Base-by-base conservation (phyloP, 176 grass and related monocot species). In the Oryza australiensis region DNA sequence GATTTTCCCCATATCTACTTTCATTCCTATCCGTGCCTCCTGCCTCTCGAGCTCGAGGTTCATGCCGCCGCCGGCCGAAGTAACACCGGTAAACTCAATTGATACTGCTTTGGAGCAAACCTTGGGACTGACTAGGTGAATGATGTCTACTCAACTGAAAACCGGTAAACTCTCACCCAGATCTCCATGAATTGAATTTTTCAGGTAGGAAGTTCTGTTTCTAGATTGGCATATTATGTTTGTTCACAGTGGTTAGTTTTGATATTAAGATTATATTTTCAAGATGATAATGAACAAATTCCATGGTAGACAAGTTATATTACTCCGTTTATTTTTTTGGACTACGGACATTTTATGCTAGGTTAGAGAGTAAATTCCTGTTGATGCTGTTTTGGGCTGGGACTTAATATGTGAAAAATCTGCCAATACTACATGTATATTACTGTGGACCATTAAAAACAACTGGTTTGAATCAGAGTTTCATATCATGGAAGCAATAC, bases 131-230 rank as follows among this genome's bases (percentile, higher is more conserved):
- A 32, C 51, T 62, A 29, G 20, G 13, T 42, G 9, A 75, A 34
- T 60, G 15, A 20, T 5, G 16, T 74, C 20, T 15, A 9, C 62
- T 57, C 43, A 53, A 65, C 3, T 72, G 27, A 42, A 64, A 79
- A 79, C 40, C 3, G 30, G 83, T 85, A 85, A 78, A 18, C 55
- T 40, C 27, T 20, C 24, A 64, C 68, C 55, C 9, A 45, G 22
- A 51, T 79, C 40, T 63, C 68, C 37, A 20, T 16, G 41, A 79
- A 24, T 79, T 66, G 24, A 1, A 53, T 30, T 22, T n/a, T 67
- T 76, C 12, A 29, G 43, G 46, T 33, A 35, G 28, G 48, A 72
- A 41, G 9, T 14, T 64, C n/a, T 79, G 12, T n/a, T 82, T 41
- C 43, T 60, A 28, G 16, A 51, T 48, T 7, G 18, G 14, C 20